These are phyloP conservation scores for Cercophora samala DNA, from an alignment of 495 filamentous ascomycete species.

Conservation along the genomic window DNA sequence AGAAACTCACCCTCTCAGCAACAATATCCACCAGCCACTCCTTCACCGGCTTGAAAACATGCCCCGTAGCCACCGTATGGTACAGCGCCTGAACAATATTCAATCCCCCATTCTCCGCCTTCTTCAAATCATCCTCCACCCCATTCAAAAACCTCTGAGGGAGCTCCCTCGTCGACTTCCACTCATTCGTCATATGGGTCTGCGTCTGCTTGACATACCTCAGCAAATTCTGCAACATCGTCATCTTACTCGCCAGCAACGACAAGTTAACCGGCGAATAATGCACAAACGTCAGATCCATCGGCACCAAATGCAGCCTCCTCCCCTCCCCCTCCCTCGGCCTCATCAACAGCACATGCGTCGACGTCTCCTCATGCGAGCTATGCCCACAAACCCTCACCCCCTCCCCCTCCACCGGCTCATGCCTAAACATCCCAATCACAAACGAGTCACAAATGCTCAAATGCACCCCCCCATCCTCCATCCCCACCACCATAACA, in stretches of 20 bases:
- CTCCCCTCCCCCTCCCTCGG: constrained; percentile 26
- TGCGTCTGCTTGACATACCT: constrained; percentile 78
- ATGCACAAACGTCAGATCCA: constrained; percentile 78
- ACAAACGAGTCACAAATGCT: constrained; percentile 89
- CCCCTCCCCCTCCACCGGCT: constrained; percentile 4
- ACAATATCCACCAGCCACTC: constrained; percentile 91
- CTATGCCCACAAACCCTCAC: constrained; percentile 51
- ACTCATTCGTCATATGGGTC: constrained; percentile 69
- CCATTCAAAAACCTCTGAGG: constrained; percentile 71
- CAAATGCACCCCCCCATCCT: constrained; percentile 73
- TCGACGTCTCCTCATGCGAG: constrained; percentile 70
- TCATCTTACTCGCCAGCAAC: constrained; percentile 78
- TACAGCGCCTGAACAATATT: constrained; percentile 73
- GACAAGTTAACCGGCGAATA: constrained; percentile 77
- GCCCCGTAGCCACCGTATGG: constrained; percentile 80
- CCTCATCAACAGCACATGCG: constrained; percentile 67
- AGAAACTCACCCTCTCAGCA: constrained; percentile 65
- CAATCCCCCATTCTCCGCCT: constrained; percentile 33
- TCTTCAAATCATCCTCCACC: constrained; percentile 61
- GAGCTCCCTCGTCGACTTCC: constrained; percentile 77
- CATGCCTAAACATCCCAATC: constrained; percentile 63
- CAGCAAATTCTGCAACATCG: constrained; percentile 78
- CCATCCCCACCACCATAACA: constrained; percentile 74
- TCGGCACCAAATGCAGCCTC: constrained; percentile 63
- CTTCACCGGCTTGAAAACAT: constrained; percentile 68